These are phyloP conservation scores for Penicillium tannophilum DNA, from an alignment of 495 filamentous ascomycete genomes.

Conservation along the genomic window DNA sequence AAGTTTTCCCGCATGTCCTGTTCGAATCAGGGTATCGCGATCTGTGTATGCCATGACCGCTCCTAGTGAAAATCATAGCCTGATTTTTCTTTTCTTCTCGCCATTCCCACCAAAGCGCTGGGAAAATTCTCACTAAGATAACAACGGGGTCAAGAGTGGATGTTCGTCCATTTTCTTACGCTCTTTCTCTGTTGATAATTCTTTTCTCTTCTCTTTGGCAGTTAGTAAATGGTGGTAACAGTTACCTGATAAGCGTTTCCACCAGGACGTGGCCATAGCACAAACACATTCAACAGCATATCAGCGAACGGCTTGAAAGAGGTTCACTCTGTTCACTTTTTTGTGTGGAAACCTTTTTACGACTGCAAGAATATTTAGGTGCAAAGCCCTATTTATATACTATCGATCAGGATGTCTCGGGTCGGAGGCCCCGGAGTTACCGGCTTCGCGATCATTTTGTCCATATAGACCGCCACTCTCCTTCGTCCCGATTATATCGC, in stretches of 20 bases:
- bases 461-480: background rate
- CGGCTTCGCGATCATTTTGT: background rate
- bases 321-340: no score
- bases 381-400: background rate
- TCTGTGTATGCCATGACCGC: background rate
- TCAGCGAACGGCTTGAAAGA: no score
- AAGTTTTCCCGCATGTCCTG: background rate
- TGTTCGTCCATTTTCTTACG: no score
- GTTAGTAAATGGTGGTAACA: no score
- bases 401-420: background rate
- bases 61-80: background rate
- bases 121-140: background rate
- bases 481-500: slow-evolving; percentile 1
- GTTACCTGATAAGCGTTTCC: no score
- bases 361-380: no score
- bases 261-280: no score
- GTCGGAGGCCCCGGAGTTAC: background rate
- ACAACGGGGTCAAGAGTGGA: background rate
- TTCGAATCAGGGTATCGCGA: no score
- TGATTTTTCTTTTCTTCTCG: slow-evolving; percentile 2
- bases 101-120: background rate
- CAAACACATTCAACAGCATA: no score
- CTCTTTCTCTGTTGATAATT: no score
- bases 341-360: no score
- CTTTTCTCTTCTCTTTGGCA: no score